Evolutionary conservation across 257 asterid species (phyloP), one percentile per base, ranked within the genome.

Genomic region (Scutellaria barbata): DNA sequence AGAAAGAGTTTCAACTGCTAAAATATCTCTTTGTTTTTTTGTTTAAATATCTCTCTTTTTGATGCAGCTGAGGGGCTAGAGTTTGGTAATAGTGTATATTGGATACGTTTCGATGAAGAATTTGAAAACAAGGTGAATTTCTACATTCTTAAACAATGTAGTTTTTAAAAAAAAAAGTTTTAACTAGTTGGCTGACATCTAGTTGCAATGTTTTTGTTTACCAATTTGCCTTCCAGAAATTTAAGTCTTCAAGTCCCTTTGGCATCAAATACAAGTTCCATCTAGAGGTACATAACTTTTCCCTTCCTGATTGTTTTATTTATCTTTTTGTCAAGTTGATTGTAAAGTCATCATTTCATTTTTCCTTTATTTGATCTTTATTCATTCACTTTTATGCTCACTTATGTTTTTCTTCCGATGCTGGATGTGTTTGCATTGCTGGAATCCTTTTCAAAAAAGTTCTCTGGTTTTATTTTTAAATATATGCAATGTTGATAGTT

Each of bases 211-310:
- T 52, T 2, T 10, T 4, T 41, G 47, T 53, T 40, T 66, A 41
- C 69, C 18, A 30, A 73, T 48, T 77, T 80, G 60, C 48, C 37
- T 70, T 80, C 33, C 90, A 92, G 99, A 95, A 92, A 86, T 92
- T 95, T 48, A 88, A 79, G 74, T 81, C 95, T 64, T 87, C 97
- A 51, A 84, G 82, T 74, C 99, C 99, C 39, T 95, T 89, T 47
- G 99, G 99, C 77, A 88, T 95, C 84, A 82, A 90, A 73, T 95
- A 95, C 89, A 87, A 81, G 76, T 95, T 95, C 81, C 99, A 95
- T 74, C 85, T 95, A 8, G 97, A 95, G 99, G 97, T 91, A 77
- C 58, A 18, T 37, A 14, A 9, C 33, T 65, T 57, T 47, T 17
- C 7, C n/a, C 46, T 13, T 69, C 45, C 20, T 39, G 20, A 12